Evolutionary conservation across 441 rosid species (phyloP).

Genomic region (Aleurites moluccanus): DNA sequence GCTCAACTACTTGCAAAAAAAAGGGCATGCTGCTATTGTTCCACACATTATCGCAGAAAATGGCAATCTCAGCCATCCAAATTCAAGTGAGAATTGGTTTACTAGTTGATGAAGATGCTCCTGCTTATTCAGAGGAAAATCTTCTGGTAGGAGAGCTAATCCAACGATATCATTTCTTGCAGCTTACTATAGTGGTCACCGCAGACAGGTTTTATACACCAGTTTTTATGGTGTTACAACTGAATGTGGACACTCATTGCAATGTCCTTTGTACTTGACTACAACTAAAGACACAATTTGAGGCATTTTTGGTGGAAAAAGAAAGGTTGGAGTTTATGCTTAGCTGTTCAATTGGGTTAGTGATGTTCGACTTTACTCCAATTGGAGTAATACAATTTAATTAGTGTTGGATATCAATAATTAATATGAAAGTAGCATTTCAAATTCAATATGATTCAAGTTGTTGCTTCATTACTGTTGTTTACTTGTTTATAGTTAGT

Average conservation of each 20-base stretch:
- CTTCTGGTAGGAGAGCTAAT: not conserved
- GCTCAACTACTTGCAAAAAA: conserved; percentile 29
- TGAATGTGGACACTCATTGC: not conserved
- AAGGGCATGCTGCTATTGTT: conserved; percentile 22
- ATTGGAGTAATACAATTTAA: conserved; percentile 3
- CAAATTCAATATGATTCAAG: not conserved
- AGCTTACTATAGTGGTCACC: not conserved
- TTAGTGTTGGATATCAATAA: not conserved
- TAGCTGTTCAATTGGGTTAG: not conserved
- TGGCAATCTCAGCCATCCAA: conserved; percentile 7
- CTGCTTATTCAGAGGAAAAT: not conserved
- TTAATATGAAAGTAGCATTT: not conserved
- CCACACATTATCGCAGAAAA: conserved; percentile 12
- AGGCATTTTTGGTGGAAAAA: not conserved
- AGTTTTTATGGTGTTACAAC: not conserved
- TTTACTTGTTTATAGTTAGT: too few relatives aligned
- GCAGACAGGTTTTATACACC: conserved; percentile 3
- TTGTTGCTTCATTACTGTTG: not conserved
- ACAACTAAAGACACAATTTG: not conserved
- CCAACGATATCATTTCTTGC: not conserved
- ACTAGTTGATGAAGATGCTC: conserved; percentile 4
- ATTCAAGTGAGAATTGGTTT: not conserved
- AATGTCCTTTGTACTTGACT: conserved; percentile 4
- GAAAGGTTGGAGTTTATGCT: not conserved
- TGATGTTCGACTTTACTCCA: conserved; percentile 13